These are phyloP conservation scores for Blakeslea trispora DNA, from an alignment of 371 early-diverging fungal species.

Conservation along the genomic window DNA sequence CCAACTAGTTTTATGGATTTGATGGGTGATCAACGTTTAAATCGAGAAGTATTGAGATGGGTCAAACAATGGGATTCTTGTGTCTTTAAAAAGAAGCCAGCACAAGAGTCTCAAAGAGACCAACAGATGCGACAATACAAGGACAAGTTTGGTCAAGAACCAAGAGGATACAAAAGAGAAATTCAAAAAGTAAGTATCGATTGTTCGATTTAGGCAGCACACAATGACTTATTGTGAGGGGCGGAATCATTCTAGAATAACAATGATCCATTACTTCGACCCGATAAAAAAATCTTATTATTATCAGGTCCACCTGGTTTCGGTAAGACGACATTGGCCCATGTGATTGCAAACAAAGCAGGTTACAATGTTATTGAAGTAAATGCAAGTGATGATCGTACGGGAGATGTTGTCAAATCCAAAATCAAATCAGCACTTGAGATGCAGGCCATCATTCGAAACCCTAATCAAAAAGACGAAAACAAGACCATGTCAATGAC, in stretches of 20 bases:
- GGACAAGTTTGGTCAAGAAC: constrained; percentile 24
- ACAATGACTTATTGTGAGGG: too few relatives aligned
- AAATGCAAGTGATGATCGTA: constrained; percentile 98
- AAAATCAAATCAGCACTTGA: constrained; percentile 79
- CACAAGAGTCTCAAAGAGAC: constrained; percentile 37
- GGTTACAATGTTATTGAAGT: constrained; percentile 95
- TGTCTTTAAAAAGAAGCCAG: constrained; percentile 70
- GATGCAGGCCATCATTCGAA: constrained; percentile 67
- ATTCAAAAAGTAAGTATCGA: constrained; percentile 6
- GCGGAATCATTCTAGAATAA: constrained; percentile 17
- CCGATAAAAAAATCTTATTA: constrained; percentile 82
- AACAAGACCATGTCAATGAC: constrained; percentile 25
- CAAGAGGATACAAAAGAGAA: constrained; percentile 11
- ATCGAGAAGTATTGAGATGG: constrained; percentile 89
- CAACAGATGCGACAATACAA: constrained; percentile 32
- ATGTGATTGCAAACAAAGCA: constrained; percentile 90
- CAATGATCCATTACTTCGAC: constrained; percentile 59
- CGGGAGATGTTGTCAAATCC: constrained; percentile 70
- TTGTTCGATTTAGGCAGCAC: too few relatives aligned
- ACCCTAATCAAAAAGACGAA: constrained; percentile 9
- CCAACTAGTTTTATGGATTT: constrained; percentile 87
- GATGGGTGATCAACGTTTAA: constrained; percentile 89
- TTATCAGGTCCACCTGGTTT: constrained; percentile 97
- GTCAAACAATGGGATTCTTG: constrained; percentile 96
- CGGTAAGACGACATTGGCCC: constrained; percentile 98